These are phyloP conservation scores for Phytophthora meadii DNA, from an alignment of 352 stramenopile species.

Conservation along the genomic window DNA sequence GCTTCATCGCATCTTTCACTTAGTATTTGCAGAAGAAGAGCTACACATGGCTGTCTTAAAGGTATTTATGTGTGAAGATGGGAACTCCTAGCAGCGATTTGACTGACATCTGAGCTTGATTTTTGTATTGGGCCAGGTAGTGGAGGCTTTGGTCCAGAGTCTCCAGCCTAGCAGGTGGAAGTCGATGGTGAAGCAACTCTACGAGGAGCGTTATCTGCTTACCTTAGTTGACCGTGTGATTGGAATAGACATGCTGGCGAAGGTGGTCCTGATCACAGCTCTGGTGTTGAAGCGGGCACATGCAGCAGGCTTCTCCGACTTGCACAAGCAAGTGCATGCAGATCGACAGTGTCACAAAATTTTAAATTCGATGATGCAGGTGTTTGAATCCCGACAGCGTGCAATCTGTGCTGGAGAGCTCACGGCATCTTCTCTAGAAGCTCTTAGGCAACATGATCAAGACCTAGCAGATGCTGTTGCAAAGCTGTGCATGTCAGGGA, in stretches of 20 bases:
- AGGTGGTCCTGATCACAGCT: conserved; percentile 27
- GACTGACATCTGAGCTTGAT: background rate
- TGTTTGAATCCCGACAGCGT: conserved; percentile 27
- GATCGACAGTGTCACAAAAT: conserved; percentile 35
- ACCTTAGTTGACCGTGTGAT: conserved; percentile 25
- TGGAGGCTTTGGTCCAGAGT: conserved; percentile 32
- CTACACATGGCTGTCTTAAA: conserved; percentile 24
- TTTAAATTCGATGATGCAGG: conserved; percentile 19
- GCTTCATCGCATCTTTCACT: conserved; percentile 58
- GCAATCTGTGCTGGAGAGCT: conserved; percentile 4
- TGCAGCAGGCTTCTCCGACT: conserved; percentile 12
- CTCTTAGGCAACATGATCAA: conserved; percentile 20
- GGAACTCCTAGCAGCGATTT: background rate
- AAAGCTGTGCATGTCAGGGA: conserved; percentile 52
- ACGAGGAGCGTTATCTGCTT: conserved; percentile 37
- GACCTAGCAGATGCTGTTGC: conserved; percentile 45
- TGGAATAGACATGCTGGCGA: conserved; percentile 28
- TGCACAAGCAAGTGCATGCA: conserved; percentile 39
- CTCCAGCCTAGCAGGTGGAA: conserved; percentile 29
- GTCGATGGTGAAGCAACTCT: conserved; percentile 34
- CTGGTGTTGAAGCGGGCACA: conserved; percentile 21
- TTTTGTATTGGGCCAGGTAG: conserved; percentile 29
- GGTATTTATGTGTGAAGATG: conserved; percentile 14
- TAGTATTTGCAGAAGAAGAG: conserved; percentile 36
- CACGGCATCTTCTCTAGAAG: background rate